Conservation (phyloP, 148 eudicot genomes). For the Rheum nobile region DNA sequence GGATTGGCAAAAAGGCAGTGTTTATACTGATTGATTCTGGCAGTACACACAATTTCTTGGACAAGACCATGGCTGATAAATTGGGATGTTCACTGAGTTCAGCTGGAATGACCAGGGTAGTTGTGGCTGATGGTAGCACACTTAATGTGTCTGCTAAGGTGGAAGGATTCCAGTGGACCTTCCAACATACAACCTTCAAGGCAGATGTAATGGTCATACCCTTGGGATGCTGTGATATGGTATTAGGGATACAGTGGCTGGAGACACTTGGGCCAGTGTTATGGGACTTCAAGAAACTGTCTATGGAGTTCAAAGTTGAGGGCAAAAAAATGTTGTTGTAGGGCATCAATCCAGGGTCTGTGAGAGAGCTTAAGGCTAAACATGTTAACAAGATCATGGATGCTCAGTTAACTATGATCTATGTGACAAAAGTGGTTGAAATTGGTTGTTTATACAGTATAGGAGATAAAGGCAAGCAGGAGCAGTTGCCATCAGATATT, state of each 20-base stretch:
- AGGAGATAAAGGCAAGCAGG: no score
- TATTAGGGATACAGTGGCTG: neutral
- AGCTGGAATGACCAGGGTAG: neutral
- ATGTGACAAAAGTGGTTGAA: no score
- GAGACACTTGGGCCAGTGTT: neutral
- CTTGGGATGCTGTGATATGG: neutral
- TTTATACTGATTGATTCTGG: neutral
- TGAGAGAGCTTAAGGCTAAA: no score
- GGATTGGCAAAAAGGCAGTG: neutral
- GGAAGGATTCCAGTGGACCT: neutral
- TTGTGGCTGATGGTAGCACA: neutral
- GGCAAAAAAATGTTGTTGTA: neutral
- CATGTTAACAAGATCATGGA: no score
- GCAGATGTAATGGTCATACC: neutral
- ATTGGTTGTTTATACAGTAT: no score
- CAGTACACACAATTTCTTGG: neutral
- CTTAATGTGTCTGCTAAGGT: neutral
- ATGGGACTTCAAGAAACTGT: neutral
- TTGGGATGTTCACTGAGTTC: neutral
- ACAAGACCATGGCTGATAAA: neutral
- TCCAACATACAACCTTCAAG: neutral
- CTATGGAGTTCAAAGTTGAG: neutral
- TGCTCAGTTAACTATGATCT: no score
- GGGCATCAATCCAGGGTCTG: no score
- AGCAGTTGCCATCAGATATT: no score